Conservation (phyloP, 179 eudicot species). For the Gypsophila paniculata region DNA sequence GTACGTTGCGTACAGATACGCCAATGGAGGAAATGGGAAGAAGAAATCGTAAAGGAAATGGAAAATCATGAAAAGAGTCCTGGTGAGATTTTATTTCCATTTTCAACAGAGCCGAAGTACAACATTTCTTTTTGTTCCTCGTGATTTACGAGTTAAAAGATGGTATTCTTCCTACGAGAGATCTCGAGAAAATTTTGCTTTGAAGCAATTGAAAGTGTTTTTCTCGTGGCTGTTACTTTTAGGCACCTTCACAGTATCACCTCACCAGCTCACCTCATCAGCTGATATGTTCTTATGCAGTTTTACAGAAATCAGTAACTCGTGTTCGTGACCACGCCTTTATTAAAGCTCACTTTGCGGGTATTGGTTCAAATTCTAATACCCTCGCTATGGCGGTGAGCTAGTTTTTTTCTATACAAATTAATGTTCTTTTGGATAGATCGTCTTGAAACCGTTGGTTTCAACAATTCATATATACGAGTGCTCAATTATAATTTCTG, state of each 20-base stretch:
- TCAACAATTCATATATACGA: neutral
- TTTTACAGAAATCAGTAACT: conserved; percentile 48
- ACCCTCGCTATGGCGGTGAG: conserved; percentile 73
- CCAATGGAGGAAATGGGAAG: conserved; percentile 94
- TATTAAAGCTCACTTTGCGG: conserved; percentile 61
- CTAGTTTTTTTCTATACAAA: neutral
- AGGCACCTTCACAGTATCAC: neutral
- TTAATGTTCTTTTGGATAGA: no score
- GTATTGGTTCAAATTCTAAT: conserved; percentile 51
- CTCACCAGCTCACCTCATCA: neutral
- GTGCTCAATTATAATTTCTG: neutral
- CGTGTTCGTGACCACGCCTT: conserved; percentile 69
- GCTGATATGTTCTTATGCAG: conserved; percentile 30
- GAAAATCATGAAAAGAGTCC: conserved; percentile 32
- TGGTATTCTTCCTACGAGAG: no score
- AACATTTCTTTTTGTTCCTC: no score
- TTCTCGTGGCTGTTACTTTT: neutral
- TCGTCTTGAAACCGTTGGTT: no score
- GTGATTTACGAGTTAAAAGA: no score
- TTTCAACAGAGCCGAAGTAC: no score
- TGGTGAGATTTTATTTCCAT: conserved; percentile 36
- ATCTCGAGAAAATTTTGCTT: no score
- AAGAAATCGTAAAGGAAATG: conserved; percentile 54
- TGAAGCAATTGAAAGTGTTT: neutral
- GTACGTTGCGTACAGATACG: conserved; percentile 45